Percentiles rank a stretch among this genome's conserved stretches.
phyloP scores from a whole-genome alignment of 2,329 filamentous ascomycete genomes.

The Cyphellophora europaea region DNA sequence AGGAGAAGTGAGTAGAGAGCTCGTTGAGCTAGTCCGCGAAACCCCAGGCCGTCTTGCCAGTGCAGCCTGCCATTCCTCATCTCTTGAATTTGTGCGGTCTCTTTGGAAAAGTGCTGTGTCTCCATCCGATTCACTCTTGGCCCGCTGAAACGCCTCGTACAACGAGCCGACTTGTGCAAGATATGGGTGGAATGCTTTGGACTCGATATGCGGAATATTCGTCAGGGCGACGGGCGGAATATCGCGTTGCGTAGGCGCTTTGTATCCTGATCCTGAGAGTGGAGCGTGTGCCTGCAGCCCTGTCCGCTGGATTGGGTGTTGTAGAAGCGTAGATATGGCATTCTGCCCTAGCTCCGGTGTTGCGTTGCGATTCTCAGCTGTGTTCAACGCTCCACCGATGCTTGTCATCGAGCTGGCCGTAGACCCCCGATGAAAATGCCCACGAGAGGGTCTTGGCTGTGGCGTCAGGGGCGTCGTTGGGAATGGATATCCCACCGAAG shows the following conservation, averaged over 20 bases:
- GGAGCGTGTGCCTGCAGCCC: constrained; percentile 72
- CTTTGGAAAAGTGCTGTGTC: constrained; percentile 36
- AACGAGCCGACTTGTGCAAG: constrained; percentile 74
- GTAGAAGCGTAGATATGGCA: constrained; percentile 89
- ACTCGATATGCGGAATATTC: constrained; percentile 74
- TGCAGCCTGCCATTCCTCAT: constrained; percentile 40
- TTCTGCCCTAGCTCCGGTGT: constrained; percentile 73
- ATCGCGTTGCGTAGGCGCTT: constrained; percentile 73
- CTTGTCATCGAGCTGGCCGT: constrained; percentile 82
- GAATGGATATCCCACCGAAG: constrained; percentile 14
- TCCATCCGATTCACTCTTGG: constrained; percentile 68
- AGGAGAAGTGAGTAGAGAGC: constrained; percentile 33
- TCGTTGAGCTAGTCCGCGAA: constrained; percentile 29
- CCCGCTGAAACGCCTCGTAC: constrained; percentile 79
- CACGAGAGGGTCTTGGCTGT: neutral
- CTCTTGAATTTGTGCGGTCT: constrained; percentile 27
- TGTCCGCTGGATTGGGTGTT: constrained; percentile 81
- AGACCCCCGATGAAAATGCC: constrained; percentile 55
- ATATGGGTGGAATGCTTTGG: constrained; percentile 73
- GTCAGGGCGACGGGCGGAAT: constrained; percentile 89
- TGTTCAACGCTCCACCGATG: constrained; percentile 74
- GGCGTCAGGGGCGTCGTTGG: constrained; percentile 6
- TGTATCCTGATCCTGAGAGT: constrained; percentile 60
- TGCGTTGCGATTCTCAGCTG: constrained; percentile 35
- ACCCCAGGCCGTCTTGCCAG: constrained; percentile 33